Evolutionary conservation across 805 yeast genomes (phyloP).

Genomic region (Schwanniomyces yamadae): DNA sequence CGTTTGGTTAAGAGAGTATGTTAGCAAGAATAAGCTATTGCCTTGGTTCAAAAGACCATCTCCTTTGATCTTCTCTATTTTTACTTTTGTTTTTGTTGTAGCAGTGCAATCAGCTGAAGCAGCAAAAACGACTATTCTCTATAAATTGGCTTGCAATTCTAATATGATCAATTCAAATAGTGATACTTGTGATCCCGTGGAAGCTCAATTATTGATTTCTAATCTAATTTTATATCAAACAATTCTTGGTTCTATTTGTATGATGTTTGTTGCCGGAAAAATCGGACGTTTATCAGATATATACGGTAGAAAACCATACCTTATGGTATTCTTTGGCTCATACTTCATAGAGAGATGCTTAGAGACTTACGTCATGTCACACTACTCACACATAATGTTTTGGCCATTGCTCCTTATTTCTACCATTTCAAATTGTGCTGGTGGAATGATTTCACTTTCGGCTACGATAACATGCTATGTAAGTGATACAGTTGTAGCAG

Average conservation of each 20-base stretch:
- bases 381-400: slow-evolving; percentile 29
- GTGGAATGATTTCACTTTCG: slow-evolving; percentile 57
- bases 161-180: slow-evolving; percentile 9
- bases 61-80: slow-evolving; percentile 43
- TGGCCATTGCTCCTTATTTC: slow-evolving; percentile 42
- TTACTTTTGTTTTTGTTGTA: slow-evolving; percentile 43
- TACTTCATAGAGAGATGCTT: slow-evolving; percentile 21
- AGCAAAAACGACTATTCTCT: slow-evolving; percentile 37
- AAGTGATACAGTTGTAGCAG: slow-evolving; percentile 68
- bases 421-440: slow-evolving; percentile 52
- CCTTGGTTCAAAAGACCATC: slow-evolving; percentile 62
- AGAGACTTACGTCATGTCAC: slow-evolving; percentile 24
- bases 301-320: slow-evolving; percentile 33
- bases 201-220: slow-evolving; percentile 43
- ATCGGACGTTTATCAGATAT: slow-evolving; percentile 38
- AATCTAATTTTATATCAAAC: slow-evolving; percentile 47
- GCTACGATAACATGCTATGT: slow-evolving; percentile 67
- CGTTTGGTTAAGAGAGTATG: slow-evolving; percentile 51
- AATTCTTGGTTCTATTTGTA: slow-evolving; percentile 43
- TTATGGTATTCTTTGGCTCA: slow-evolving; percentile 17
- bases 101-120: slow-evolving; percentile 39
- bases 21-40: slow-evolving; percentile 39
- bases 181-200: slow-evolving; percentile 27
- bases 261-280: slow-evolving; percentile 57
- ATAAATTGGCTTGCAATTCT: slow-evolving; percentile 30